Conservation (phyloP, 192 early-diverging fungal genomes). For the Nowakowskiella sp. region DNA sequence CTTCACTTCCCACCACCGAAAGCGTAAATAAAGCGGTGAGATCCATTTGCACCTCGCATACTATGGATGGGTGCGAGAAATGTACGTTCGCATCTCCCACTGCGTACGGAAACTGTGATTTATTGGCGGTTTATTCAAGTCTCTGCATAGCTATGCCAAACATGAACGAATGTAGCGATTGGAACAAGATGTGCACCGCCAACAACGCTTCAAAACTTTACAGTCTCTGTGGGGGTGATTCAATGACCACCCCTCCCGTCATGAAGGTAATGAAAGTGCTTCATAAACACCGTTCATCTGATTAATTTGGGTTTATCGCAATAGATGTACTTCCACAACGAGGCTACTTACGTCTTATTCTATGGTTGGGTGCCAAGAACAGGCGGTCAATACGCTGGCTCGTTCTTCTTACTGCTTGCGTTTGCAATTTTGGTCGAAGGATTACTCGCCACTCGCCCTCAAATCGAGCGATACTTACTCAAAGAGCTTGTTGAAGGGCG, state of each 20-base stretch:
- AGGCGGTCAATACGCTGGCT: background rate
- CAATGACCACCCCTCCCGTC: too few relatives aligned
- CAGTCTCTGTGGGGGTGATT: too few relatives aligned
- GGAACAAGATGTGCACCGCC: background rate
- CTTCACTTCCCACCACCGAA: background rate
- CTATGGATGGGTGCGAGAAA: slow-evolving; percentile 1
- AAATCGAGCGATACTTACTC: background rate
- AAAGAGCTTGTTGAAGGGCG: background rate
- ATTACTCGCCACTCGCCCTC: background rate
- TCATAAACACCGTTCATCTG: too few relatives aligned
- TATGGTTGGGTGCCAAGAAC: background rate
- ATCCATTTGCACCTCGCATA: background rate
- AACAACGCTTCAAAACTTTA: too few relatives aligned
- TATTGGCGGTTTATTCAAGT: background rate
- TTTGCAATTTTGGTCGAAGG: background rate
- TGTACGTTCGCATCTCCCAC: background rate
- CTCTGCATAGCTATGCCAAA: background rate
- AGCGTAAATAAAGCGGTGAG: background rate
- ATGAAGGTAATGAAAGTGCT: too few relatives aligned
- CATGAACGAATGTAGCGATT: background rate
- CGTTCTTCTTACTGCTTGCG: background rate
- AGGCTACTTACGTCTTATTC: background rate
- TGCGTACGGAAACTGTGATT: background rate
- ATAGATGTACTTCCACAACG: too few relatives aligned
- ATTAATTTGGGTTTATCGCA: too few relatives aligned